These are phyloP conservation scores for Pleurotus tuber-regium DNA, from an alignment of 768 basidiomycete species.

Conservation along the genomic window DNA sequence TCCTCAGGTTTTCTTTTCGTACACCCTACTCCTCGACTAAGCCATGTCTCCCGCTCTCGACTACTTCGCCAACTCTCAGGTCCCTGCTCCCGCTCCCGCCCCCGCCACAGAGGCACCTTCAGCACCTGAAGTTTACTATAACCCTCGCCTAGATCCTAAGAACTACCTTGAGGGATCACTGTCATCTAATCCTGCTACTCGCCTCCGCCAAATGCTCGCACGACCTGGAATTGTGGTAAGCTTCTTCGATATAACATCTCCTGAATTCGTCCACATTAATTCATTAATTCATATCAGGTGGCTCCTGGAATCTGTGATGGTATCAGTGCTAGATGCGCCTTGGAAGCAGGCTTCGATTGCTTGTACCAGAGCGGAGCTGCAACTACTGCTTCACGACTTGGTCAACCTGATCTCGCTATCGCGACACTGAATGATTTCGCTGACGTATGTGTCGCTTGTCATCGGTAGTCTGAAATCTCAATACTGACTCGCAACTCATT, in stretches of 20 bases:
- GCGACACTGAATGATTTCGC: conserved; percentile 55
- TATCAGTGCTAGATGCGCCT: conserved; percentile 49
- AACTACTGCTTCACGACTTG: conserved; percentile 53
- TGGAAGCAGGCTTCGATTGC: conserved; percentile 49
- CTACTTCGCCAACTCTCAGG: conserved; percentile 8
- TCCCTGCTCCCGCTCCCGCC: not conserved
- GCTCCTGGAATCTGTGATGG: conserved; percentile 43
- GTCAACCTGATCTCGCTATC: conserved; percentile 54
- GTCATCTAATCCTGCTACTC: conserved; percentile 65
- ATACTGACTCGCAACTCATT: conserved; percentile 4
- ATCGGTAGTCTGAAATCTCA: not conserved
- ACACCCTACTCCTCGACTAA: not conserved
- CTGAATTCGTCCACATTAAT: not conserved
- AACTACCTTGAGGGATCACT: conserved; percentile 70
- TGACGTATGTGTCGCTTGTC: conserved; percentile 29
- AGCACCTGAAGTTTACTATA: conserved; percentile 34
- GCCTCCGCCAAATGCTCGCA: conserved; percentile 66
- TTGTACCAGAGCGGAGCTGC: conserved; percentile 51
- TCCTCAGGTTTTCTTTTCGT: not conserved
- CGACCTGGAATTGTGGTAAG: conserved; percentile 76
- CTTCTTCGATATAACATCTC: conserved; percentile 4
- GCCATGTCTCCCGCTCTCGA: conserved; percentile 6
- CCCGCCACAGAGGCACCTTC: not conserved
- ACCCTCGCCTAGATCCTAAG: conserved; percentile 48
- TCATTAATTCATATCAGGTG: not conserved